These are phyloP conservation scores for Paraphysoderma sedebokerense DNA, from an alignment of 371 early-diverging fungal genomes.

Conservation along the genomic window DNA sequence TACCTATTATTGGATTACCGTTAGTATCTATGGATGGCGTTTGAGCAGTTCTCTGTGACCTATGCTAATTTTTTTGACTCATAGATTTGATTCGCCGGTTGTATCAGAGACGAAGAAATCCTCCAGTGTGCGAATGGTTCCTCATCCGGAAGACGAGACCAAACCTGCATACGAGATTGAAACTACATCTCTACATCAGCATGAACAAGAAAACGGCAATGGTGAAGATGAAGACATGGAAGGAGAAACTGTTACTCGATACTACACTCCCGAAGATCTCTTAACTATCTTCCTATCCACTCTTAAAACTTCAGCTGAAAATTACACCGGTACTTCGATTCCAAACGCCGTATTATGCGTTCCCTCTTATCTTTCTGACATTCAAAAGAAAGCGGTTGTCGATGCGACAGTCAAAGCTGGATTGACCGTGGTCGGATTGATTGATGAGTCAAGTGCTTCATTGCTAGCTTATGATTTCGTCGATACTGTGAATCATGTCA, in stretches of 20 bases:
- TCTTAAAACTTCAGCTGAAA: constrained; percentile 76
- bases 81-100: no score
- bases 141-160: not conserved
- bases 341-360: constrained; percentile 82
- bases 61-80: no score
- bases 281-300: constrained; percentile 59
- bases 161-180: not conserved
- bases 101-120: no score
- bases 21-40: no score
- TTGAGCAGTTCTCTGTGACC: no score
- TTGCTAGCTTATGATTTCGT: constrained; percentile 80
- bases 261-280: constrained; percentile 49
- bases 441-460: constrained; percentile 95
- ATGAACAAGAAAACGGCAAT: no score
- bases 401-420: constrained; percentile 78
- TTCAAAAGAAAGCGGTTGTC: constrained; percentile 63
- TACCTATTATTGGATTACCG: constrained; percentile 66
- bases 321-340: constrained; percentile 62
- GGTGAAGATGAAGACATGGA: constrained; percentile 21
- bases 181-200: no score
- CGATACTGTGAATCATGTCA: constrained; percentile 29
- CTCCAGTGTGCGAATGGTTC: not conserved
- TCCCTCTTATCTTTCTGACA: constrained; percentile 80
- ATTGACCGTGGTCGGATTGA: constrained; percentile 65
- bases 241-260: constrained; percentile 24